These are phyloP conservation scores for Fusarium stilboides DNA, from an alignment of 2,329 filamentous ascomycete species.

Conservation along the genomic window DNA sequence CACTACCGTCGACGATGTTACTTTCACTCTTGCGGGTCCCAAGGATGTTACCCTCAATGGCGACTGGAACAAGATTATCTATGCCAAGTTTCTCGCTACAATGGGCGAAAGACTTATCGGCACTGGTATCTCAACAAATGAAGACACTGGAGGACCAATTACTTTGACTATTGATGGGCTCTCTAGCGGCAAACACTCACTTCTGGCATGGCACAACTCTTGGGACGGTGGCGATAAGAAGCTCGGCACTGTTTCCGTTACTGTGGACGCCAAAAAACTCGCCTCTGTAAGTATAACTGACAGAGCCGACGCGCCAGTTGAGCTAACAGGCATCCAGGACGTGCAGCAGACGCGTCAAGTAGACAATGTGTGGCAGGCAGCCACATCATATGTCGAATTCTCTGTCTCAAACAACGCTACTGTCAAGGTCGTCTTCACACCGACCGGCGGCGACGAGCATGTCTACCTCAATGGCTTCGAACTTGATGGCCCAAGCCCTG, in stretches of 20 bases:
- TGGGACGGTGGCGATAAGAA: neutral
- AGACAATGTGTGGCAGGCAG: neutral
- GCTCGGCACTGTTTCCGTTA: neutral
- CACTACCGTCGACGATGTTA: neutral
- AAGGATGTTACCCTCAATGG: slow-evolving; percentile 1
- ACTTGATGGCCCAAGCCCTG: neutral
- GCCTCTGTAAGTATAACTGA: neutral
- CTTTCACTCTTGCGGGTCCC: slow-evolving; percentile 3
- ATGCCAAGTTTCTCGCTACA: neutral
- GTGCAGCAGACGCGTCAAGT: slow-evolving; percentile 1
- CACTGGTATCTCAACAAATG: slow-evolving; percentile 5
- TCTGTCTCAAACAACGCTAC: neutral
- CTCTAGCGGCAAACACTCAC: slow-evolving; percentile 4
- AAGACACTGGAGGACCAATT: neutral
- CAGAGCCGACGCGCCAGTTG: too few species aligned
- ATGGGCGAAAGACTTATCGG: slow-evolving; percentile 14
- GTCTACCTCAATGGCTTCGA: slow-evolving; percentile 16
- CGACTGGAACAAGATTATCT: slow-evolving; percentile 4
- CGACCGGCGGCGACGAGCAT: neutral
- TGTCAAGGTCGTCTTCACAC: neutral
- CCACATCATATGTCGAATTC: neutral
- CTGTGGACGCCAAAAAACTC: neutral
- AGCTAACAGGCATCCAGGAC: neutral
- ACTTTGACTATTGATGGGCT: slow-evolving; percentile 7
- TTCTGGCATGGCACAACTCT: slow-evolving; percentile 8